phyloP scores from a whole-genome alignment of 108 stramenopile genomes.

The Fistulifera solaris region DNA sequence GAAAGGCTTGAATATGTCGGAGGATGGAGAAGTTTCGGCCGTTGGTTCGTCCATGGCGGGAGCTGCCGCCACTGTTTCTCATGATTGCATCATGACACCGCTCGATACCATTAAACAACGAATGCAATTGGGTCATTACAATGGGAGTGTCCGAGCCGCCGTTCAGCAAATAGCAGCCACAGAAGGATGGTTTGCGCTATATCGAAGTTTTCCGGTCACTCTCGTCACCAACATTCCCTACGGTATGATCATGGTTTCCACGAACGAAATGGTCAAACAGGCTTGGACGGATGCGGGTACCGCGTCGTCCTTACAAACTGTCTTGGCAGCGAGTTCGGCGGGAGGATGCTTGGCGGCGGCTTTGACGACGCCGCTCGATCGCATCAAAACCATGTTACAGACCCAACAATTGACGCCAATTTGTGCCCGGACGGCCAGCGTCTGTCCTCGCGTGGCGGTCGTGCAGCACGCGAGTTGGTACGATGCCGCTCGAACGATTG shows the following conservation, averaged over 20 bases:
- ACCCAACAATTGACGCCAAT: slow-evolving; percentile 49
- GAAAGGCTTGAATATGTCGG: slow-evolving; percentile 40
- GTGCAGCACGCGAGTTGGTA: slow-evolving; percentile 13
- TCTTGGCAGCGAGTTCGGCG: slow-evolving; percentile 66
- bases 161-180: slow-evolving; percentile 23
- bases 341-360: slow-evolving; percentile 88
- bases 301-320: slow-evolving; percentile 11
- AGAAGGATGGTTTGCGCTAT: slow-evolving; percentile 80
- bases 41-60: slow-evolving; percentile 67
- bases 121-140: slow-evolving; percentile 95
- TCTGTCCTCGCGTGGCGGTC: neutral
- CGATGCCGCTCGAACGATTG: slow-evolving; percentile 76
- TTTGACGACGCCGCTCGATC: slow-evolving; percentile 92
- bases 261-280: slow-evolving; percentile 77
- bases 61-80: slow-evolving; percentile 77
- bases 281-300: slow-evolving; percentile 10
- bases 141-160: slow-evolving; percentile 51
- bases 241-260: slow-evolving; percentile 92
- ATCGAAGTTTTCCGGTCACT: slow-evolving; percentile 87
- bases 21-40: slow-evolving; percentile 16
- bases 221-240: slow-evolving; percentile 96
- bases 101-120: slow-evolving; percentile 99
- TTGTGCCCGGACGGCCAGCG: slow-evolving; percentile 22
- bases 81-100: slow-evolving; percentile 95
- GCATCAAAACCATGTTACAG: slow-evolving; percentile 91